Evolutionary conservation across 345 rosid genomes (phyloP), one percentile per base, ranked within the genome.

Genomic region (Populus tremula): DNA sequence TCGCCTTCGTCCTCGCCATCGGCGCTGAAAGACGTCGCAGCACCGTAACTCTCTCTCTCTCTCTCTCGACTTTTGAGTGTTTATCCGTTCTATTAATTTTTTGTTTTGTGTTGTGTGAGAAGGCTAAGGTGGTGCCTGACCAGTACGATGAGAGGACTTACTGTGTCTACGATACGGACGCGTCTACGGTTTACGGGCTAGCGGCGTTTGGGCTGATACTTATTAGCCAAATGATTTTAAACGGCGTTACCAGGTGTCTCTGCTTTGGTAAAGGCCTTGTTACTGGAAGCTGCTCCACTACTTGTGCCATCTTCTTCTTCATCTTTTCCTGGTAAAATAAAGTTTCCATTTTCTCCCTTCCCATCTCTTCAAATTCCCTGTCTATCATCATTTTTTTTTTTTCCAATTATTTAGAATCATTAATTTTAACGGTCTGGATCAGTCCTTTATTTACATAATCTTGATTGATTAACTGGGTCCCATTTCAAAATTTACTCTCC

Each of bases 21-120:
- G 99, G 99, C 36, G 98, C 97, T 63, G 99, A 93, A 75, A 91
- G 91, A 71, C 97, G 99, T 84, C 99, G 99, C 45, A 91, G 98
- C 93, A 81, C 83, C 8, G 99, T 95, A 88, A 3, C n/a, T 53
- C 33, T 5, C 76, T 36, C 74, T 38, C 74, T 53, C 61, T 31
- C 63, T 3, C 36, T 5, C 36, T 27, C 3, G 64, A 23, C 23
- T 47, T 23, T 21, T 77, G 5, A 23, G 43, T 18, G 12, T 10
- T 59, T 9, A 1, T 2, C 17, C 41, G 38, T 59, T 25, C 29
- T 49, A 17, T 73, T 62, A 9, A 1, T 3, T 17, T 69, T 77
- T 35, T 13, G 59, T 21, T 20, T 61, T 67, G 49, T 65, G 43
- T 10, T 8, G 16, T 64, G 56, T 66, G 33, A n/a, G 20, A 59